A percentile compares a stretch with the other conserved stretches of the same genome.
phyloP scores from a whole-genome alignment of 192 early-diverging fungal species.

The Obelidium mucronatum region DNA sequence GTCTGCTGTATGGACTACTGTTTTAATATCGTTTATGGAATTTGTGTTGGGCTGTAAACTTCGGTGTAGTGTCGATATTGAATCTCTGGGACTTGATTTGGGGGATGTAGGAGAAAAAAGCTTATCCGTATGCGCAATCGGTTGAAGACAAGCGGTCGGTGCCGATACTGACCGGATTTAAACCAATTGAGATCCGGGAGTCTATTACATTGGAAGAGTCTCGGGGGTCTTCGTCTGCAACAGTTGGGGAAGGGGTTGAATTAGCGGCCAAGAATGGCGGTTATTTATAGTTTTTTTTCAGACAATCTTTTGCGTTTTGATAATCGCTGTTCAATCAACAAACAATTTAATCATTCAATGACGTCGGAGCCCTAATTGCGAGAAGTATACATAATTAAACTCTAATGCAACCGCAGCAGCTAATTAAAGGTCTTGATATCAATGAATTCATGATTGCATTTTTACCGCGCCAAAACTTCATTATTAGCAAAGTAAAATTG shows the following conservation, averaged over 20 bases:
- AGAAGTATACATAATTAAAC: neutral
- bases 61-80: slow-evolving; percentile 60
- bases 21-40: slow-evolving; percentile 76
- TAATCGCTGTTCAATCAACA: neutral
- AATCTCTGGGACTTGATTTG: slow-evolving; percentile 77
- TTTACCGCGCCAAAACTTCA: too few relatives aligned
- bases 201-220: neutral
- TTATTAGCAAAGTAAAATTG: too few relatives aligned
- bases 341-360: neutral
- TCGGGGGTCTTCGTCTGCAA: neutral
- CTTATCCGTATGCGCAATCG: neutral
- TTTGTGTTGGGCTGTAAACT: slow-evolving; percentile 73
- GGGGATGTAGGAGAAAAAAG: slow-evolving; percentile 80
- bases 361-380: neutral
- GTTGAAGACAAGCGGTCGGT: neutral
- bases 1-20: slow-evolving; percentile 77
- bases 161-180: neutral
- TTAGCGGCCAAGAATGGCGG: too few relatives aligned
- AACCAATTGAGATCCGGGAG: neutral
- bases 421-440: neutral
- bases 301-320: neutral
- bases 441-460: too few relatives aligned
- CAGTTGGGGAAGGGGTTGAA: too few relatives aligned
- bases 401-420: neutral
- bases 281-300: too few relatives aligned